Evolutionary conservation across 768 basidiomycete genomes (phyloP).

Genomic region (Tubosaeta sp.): DNA sequence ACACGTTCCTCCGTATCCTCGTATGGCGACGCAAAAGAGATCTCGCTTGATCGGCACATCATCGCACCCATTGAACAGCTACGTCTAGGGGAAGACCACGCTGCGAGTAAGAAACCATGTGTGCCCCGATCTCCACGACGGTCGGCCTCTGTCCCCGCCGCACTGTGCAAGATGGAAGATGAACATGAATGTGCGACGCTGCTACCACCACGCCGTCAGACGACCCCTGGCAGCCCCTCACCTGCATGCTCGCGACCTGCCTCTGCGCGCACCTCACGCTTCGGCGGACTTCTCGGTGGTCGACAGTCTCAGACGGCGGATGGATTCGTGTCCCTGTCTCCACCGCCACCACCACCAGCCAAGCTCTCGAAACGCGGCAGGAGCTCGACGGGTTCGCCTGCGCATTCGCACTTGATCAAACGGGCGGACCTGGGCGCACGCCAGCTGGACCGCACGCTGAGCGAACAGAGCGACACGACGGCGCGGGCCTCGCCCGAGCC

Average conservation of each 20-base stretch:
- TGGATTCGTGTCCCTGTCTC: conserved; percentile 23
- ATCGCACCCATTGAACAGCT: conserved; percentile 54
- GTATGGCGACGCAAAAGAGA: conserved; percentile 39
- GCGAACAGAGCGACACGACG: conserved; percentile 31
- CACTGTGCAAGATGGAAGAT: conserved; percentile 2
- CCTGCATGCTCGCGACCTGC: conserved; percentile 41
- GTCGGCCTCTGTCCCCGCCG: conserved; percentile 16
- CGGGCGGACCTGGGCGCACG: conserved; percentile 3
- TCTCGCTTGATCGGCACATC: conserved; percentile 41
- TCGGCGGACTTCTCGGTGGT: neutral
- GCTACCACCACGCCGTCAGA: conserved; percentile 11
- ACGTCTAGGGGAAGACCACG: conserved; percentile 32
- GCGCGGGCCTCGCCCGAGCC: conserved; percentile 15
- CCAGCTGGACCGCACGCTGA: conserved; percentile 20
- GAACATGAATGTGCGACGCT: conserved; percentile 5
- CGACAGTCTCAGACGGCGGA: conserved; percentile 12
- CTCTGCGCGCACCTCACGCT: conserved; percentile 43
- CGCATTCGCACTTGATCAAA: conserved; percentile 5
- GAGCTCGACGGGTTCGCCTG: conserved; percentile 5
- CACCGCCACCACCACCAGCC: conserved; percentile 26
- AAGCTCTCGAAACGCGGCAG: conserved; percentile 14
- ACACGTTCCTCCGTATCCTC: conserved; percentile 57
- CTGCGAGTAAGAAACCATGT: neutral
- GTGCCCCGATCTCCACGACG: conserved; percentile 15
- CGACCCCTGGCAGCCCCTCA: conserved; percentile 17